These are phyloP conservation scores for Austroboletus niveus DNA, from an alignment of 1,284 basidiomycete species.

Conservation along the genomic window DNA sequence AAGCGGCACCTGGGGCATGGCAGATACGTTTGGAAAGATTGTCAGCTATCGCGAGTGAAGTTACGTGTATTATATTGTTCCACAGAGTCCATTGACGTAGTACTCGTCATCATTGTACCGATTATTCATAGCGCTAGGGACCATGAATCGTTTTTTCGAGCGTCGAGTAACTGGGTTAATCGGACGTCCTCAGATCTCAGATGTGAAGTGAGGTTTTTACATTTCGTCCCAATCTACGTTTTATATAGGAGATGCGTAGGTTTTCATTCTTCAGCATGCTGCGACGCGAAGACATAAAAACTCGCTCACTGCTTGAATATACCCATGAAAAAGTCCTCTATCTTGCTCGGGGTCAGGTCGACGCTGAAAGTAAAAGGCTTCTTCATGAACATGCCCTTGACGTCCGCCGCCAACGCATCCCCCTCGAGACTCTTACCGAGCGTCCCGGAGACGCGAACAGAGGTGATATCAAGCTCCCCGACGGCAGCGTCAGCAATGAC, in stretches of 20 bases:
- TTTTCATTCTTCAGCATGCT: background rate
- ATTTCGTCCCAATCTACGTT: background rate
- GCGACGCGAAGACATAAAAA: background rate
- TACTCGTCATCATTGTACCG: background rate
- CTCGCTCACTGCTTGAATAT: slow-evolving; percentile 4
- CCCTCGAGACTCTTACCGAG: slow-evolving; percentile 4
- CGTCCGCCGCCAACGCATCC: background rate
- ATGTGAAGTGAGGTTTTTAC: background rate
- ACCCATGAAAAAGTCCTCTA: slow-evolving; percentile 1
- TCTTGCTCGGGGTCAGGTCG: slow-evolving; percentile 6
- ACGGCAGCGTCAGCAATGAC: background rate
- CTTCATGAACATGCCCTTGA: slow-evolving; percentile 4
- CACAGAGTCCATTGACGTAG: background rate
- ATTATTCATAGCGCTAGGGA: background rate
- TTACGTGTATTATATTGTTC: background rate
- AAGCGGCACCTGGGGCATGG: slow-evolving; percentile 47
- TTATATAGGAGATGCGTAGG: too few relatives aligned
- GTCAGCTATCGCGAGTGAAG: slow-evolving; percentile 16
- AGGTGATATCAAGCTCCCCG: slow-evolving; percentile 5
- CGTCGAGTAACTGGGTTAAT: background rate
- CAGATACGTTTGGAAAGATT: slow-evolving; percentile 36
- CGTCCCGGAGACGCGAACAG: slow-evolving; percentile 7
- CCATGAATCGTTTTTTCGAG: background rate
- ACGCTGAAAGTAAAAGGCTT: slow-evolving; percentile 2
- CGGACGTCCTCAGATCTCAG: background rate